These are phyloP conservation scores for Didymella pomorum DNA, from an alignment of 2,329 filamentous ascomycete species.

Conservation along the genomic window DNA sequence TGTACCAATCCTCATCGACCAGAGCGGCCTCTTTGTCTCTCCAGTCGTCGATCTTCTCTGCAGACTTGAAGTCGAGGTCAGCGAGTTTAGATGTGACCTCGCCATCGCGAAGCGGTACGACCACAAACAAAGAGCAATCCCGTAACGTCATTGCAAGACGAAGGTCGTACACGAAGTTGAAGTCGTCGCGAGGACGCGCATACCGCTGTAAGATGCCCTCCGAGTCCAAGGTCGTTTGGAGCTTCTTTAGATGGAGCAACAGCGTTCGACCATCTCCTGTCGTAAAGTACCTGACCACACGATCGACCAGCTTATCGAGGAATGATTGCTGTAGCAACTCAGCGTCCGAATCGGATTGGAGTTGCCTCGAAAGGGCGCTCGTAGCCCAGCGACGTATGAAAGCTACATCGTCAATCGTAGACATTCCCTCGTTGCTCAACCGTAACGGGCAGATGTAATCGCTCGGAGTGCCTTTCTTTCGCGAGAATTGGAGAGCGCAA, in stretches of 20 bases:
- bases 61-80: conserved; percentile 58
- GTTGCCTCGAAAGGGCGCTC: conserved; percentile 13
- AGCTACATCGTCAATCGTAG: conserved; percentile 20
- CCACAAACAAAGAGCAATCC: conserved; percentile 57
- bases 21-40: conserved; percentile 51
- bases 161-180: conserved; percentile 29
- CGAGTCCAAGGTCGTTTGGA: conserved; percentile 52
- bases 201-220: conserved; percentile 37
- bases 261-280: conserved; percentile 47
- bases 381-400: conserved; percentile 27
- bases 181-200: conserved; percentile 14
- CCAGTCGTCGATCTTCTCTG: conserved; percentile 54
- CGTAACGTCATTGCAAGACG: conserved; percentile 57
- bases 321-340: not conserved
- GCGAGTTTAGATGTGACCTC: conserved; percentile 53
- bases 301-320: conserved; percentile 18
- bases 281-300: conserved; percentile 36
- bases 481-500: conserved; percentile 55
- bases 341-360: not conserved
- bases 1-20: conserved; percentile 53
- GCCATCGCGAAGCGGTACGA: conserved; percentile 22
- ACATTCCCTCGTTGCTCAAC: conserved; percentile 44
- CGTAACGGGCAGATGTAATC: conserved; percentile 53
- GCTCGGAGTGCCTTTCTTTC: conserved; percentile 16
- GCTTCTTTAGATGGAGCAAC: conserved; percentile 47